Conservation (phyloP, 108 stramenopile species). For the Fragilaria crotonensis region DNA sequence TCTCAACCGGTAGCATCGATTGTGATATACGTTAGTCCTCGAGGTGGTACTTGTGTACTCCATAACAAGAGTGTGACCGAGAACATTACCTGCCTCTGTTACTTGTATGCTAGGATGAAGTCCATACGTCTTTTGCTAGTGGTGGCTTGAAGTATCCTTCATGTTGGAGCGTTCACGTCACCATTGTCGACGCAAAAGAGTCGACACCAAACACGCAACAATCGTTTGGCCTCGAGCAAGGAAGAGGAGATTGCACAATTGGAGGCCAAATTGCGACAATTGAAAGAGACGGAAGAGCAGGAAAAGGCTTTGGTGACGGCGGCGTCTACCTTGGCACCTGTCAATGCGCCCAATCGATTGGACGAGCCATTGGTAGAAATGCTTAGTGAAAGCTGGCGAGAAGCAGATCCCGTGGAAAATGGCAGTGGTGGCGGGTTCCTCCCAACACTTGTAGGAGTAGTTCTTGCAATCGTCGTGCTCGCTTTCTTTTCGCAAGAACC, state of each 20-base stretch:
- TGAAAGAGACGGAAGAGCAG: slow-evolving; percentile 15
- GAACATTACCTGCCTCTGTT: too few relatives aligned
- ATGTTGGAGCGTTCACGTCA: too few relatives aligned
- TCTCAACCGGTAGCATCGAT: too few relatives aligned
- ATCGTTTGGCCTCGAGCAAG: too few relatives aligned
- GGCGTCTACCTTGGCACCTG: not conserved
- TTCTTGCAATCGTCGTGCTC: slow-evolving; percentile 9
- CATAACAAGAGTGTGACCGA: too few relatives aligned
- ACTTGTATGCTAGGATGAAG: too few relatives aligned
- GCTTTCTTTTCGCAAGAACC: slow-evolving; percentile 26
- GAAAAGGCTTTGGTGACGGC: not conserved
- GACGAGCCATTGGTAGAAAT: slow-evolving; percentile 13
- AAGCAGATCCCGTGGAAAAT: slow-evolving; percentile 2
- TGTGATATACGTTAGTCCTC: too few relatives aligned
- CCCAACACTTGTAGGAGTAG: slow-evolving; percentile 6
- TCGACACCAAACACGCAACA: too few relatives aligned
- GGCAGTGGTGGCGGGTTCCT: not conserved
- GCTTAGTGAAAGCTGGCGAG: slow-evolving; percentile 27
- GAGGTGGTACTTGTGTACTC: too few relatives aligned
- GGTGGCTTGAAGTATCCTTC: too few relatives aligned
- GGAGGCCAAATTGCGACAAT: slow-evolving; percentile 18
- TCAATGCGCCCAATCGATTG: not conserved
- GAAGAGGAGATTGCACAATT: slow-evolving; percentile 33
- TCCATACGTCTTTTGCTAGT: too few relatives aligned
- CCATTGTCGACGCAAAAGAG: too few relatives aligned